Conservation (phyloP, 192 early-diverging fungal genomes). For the Podila horticola region DNA sequence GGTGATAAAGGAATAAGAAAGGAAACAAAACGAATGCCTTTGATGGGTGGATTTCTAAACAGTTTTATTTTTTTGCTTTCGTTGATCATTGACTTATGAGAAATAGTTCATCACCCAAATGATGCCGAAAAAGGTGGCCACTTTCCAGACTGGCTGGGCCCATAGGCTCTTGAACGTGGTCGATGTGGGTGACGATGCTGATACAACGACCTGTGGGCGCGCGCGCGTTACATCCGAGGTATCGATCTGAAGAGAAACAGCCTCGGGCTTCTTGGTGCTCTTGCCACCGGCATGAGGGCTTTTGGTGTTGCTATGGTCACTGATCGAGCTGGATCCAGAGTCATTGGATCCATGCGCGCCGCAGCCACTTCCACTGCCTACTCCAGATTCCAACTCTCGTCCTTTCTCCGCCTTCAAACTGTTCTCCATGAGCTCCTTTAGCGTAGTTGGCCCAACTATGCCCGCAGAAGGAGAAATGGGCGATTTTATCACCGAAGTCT, state of each 20-base stretch:
- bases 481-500: conserved; percentile 14
- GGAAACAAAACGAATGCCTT: background rate
- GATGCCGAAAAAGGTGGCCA: conserved; percentile 18
- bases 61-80: background rate
- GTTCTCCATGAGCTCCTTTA: conserved; percentile 28
- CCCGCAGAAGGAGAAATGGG: conserved; percentile 33
- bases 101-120: conserved; percentile 25
- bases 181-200: conserved; percentile 3
- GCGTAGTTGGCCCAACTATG: conserved; percentile 11
- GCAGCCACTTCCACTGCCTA: background rate
- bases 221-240: background rate
- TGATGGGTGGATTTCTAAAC: background rate
- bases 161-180: conserved; percentile 14
- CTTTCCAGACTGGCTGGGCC: conserved; percentile 27
- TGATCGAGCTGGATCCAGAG: background rate
- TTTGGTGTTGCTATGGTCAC: background rate
- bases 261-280: background rate
- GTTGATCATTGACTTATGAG: conserved; percentile 1
- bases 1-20: background rate
- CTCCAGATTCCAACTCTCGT: background rate
- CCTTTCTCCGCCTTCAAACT: conserved; percentile 3
- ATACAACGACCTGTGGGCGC: background rate
- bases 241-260: conserved; percentile 9
- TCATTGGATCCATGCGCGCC: background rate
- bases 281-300: background rate